Base-by-base conservation (phyloP, 768 basidiomycete genomes). In the Tephrocybe sp. region DNA sequence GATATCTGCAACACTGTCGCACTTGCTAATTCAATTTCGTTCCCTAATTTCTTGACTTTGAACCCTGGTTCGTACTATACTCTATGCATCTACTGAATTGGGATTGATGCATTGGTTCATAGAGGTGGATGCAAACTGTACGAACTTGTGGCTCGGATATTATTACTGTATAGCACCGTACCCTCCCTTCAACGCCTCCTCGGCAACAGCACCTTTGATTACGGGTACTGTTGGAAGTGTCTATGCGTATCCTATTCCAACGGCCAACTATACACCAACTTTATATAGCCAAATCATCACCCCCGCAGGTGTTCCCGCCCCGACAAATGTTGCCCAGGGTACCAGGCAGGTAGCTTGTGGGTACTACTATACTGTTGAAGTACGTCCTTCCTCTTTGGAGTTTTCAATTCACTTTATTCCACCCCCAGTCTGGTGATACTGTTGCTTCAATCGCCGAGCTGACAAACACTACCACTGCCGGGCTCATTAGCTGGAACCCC, bases 121-220 rank as follows among this genome's bases (percentile, higher is more conserved):
- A 42, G 40, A 42, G 26, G 22, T 42, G 12, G 40, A 42, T 42
- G 40, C 26, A 24, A 27, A 42, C 40, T 42, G 40, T 27, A 42
- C 40, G 16, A 42, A 42, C 26, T 42, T 42, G 26, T 42, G 40
- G 40, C 28, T 42, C 25, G 16, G 28, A 18, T 28, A 42, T 18
- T 42, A 42, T 15, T 42, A 42, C 28, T 42, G 40, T 28, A 27
- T 42, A 7, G 40, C 40, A 28, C 40, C 40, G 16, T 42, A 26
- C n/a, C 40, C 40, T 9, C 40, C 40, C 27, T 42, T 28, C 21
- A 7, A n/a, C n/a, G n/a, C n/a, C n/a, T n/a, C 41, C 27, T 30
- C 41, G 7, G 41, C 21, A 11, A 30, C 41, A 13, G 41, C 18
- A 16, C 12, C 40, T 42, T 12, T 27, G 1, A 42, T 30, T 11